Base-by-base conservation (phyloP, 345 rosid genomes). In the Arabidopsis arenosa region DNA sequence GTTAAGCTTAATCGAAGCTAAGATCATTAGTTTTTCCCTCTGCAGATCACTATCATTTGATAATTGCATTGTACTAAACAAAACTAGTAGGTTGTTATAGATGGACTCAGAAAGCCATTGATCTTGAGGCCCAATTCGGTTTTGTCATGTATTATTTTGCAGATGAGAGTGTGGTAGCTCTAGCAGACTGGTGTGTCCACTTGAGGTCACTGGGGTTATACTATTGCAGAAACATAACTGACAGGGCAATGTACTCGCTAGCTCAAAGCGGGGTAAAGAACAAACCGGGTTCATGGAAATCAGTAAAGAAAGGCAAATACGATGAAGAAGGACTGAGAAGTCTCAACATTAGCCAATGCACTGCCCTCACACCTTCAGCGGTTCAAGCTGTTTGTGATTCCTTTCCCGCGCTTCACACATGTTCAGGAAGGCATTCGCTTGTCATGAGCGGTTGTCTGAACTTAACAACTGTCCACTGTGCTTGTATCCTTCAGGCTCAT, bases 321-420 rank as follows among this genome's bases (percentile, higher is more conserved):
- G 87, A 86, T 5, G 96, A 84, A 72, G 98, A 89, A 81, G 99
- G 98, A 66, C 82, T 95, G 26, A 86, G 64, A 79, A 90, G 88
- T 66, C 93, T 95, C n/a, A 95, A 95, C 81, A 93, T 95, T 63
- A 95, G 99, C 80, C 99, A 95, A 80, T 93, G 99, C 85, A 95
- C 98, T 1, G 93, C 96, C 3, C 89, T 95, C 2, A 95, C 98
- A 0, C 99, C 99, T 30, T 80, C 91, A 2, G 98, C 99, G 0
- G 97, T 93, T 70, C 99, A 95, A 86, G 89, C 93, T 2, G 82
- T 95, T 5, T 95, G 99, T 4, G 99, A 93, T 76, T 87, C 93
- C 0, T 93, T 93, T 66, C 99, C 99, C 0, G 93, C 94, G 2
- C 96, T 95, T 68, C 99, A 93, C 85, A 93, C 99, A 7, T 95